Evolutionary conservation across 805 yeast species (phyloP), one percentile per base, ranked within the genome.

Genomic region (Alloascoidea hylecoeti): DNA sequence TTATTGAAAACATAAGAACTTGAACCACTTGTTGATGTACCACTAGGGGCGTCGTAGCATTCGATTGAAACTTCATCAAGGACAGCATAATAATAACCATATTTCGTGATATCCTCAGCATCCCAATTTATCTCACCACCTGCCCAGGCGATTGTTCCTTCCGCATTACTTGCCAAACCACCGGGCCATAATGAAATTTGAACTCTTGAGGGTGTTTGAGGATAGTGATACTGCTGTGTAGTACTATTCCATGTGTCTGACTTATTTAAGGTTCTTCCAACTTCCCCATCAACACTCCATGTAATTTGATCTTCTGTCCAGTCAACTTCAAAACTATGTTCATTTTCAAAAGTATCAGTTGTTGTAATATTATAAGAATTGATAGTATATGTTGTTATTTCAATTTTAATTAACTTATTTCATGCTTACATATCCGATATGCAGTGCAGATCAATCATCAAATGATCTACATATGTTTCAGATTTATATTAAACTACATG

Each of bases 101-200:
- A 71, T 41, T 79, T 63, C 42, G 64, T 49, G 41, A 86, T 70
- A 57, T 85, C 96, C 2, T 64, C 53, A 12, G 88, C 69, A 55
- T 78, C 58, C 96, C 82, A 88, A 88, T 14, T 63, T 42, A 79
- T 69, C 13, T 40, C 62, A 61, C 88, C 89, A 62, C 89, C 89
- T 17, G 88, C 82, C 88, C 88, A 34, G 43, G 66, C 79, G 43
- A 71, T 64, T 12, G 86, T 78, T 64, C 88, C 88, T 17, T 49
- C 45, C 16, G 69, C 71, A 49, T 66, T 68, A 18, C 63, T 49
- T 5, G 68, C 44, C 43, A 59, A 66, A 56, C 86, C 88, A 61
- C 72, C 88, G 2, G 89, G 85, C 89, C 89, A 80, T 41, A 80
- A 53, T 3, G 88, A 80, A 38, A 78, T 55, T 53, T 79, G 83